These are phyloP conservation scores for Scedosporium minutisporum DNA, from an alignment of 2,329 filamentous ascomycete species.

Conservation along the genomic window DNA sequence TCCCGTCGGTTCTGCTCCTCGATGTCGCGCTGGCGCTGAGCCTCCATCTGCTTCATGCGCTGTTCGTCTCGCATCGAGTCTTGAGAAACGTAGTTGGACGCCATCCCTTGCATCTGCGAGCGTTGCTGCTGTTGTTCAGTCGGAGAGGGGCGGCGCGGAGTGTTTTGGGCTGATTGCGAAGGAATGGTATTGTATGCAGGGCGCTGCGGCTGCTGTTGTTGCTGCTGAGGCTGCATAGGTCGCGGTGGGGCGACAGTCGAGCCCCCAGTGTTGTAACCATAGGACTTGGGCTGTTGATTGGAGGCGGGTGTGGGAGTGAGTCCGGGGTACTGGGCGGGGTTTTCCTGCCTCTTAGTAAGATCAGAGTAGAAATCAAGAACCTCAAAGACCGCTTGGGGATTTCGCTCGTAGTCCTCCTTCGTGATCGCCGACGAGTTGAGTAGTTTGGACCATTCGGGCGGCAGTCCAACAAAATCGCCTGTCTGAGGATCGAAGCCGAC, in stretches of 20 bases:
- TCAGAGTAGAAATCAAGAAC: constrained; percentile 80
- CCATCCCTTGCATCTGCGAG: constrained; percentile 48
- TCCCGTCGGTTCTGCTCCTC: constrained; percentile 65
- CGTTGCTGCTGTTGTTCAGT: constrained; percentile 43
- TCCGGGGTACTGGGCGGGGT: constrained; percentile 58
- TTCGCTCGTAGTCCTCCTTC: constrained; percentile 96
- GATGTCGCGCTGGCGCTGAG: constrained; percentile 45
- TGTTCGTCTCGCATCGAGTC: constrained; percentile 45
- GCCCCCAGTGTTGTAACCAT: constrained; percentile 44
- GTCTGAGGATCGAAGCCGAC: constrained; percentile 95
- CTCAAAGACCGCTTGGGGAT: constrained; percentile 77
- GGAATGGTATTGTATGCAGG: constrained; percentile 30
- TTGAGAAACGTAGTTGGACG: constrained; percentile 42
- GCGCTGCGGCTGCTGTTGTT: constrained; percentile 22
- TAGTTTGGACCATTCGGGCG: constrained; percentile 93
- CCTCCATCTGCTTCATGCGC: constrained; percentile 52
- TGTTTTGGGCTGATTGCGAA: constrained; percentile 24
- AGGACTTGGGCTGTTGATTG: constrained; percentile 47
- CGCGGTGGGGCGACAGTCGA: constrained; percentile 59
- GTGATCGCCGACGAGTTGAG: constrained; percentile 94
- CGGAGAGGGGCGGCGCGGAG: constrained; percentile 33
- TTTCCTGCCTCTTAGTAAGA: constrained; percentile 65
- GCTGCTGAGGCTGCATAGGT: constrained; percentile 25
- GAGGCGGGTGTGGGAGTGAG: constrained; percentile 58
- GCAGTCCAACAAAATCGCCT: constrained; percentile 87